These are phyloP conservation scores for Spatholobus suberectus DNA, from an alignment of 306 rosid species.

Conservation along the genomic window DNA sequence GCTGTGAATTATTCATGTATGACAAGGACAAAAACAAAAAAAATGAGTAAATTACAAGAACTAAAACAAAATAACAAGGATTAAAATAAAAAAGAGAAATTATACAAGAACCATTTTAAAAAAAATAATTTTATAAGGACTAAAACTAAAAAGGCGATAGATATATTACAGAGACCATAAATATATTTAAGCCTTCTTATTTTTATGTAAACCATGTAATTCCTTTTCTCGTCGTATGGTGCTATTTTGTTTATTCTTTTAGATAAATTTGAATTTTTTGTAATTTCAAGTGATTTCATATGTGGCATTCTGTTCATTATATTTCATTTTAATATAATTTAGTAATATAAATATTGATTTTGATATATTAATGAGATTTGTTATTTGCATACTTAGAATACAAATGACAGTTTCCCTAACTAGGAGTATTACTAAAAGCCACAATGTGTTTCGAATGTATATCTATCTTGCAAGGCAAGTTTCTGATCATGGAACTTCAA, in stretches of 20 bases:
- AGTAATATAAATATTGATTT: background rate
- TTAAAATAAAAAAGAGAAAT: too few relatives aligned
- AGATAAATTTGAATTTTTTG: background rate
- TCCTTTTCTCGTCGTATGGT: background rate
- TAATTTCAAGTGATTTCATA: background rate
- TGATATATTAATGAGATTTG: constrained; percentile 36
- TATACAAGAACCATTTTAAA: too few relatives aligned
- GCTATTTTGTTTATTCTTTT: background rate
- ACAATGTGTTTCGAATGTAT: constrained; percentile 64
- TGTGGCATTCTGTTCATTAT: background rate
- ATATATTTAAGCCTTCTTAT: too few relatives aligned
- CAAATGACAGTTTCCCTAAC: constrained; percentile 71
- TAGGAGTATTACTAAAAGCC: constrained; percentile 44
- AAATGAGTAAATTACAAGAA: too few relatives aligned
- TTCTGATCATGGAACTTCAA: constrained; percentile 57
- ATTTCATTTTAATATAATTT: background rate
- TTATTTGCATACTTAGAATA: constrained; percentile 59
- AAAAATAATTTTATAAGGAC: too few relatives aligned
- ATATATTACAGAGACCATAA: too few relatives aligned
- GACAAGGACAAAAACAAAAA: too few relatives aligned
- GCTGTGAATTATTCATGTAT: too few relatives aligned
- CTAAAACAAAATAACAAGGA: too few relatives aligned
- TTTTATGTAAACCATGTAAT: background rate
- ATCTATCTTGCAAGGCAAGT: constrained; percentile 69
- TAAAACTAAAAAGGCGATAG: too few relatives aligned